Conservation (phyloP, 257 asterid species). For the Solanum chiquidenum region DNA sequence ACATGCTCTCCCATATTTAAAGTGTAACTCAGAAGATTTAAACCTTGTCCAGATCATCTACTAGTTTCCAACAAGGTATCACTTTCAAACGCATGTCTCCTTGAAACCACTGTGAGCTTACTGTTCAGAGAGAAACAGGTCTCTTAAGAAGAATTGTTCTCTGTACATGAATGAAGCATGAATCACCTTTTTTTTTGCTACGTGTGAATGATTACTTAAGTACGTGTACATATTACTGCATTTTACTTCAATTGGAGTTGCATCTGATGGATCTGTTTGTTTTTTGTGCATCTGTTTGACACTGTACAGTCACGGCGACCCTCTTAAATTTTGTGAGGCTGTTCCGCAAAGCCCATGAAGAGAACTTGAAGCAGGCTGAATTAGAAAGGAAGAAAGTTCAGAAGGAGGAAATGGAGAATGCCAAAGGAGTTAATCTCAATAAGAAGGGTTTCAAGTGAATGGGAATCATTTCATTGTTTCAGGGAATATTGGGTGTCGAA, state of each 20-base stretch:
- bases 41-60: neutral
- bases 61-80: neutral
- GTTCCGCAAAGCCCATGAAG: slow-evolving; percentile 91
- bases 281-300: slow-evolving; percentile 3
- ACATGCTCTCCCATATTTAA: neutral
- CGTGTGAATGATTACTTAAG: neutral
- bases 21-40: neutral
- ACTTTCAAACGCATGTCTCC: neutral
- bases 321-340: slow-evolving; percentile 85
- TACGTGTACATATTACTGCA: neutral
- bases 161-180: neutral
- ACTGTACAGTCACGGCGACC: slow-evolving; percentile 70
- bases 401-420: slow-evolving; percentile 74
- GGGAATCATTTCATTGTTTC: slow-evolving; percentile 17
- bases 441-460: slow-evolving; percentile 43
- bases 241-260: neutral
- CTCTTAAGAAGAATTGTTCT: neutral
- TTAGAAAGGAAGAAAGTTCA: slow-evolving; percentile 93
- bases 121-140: neutral
- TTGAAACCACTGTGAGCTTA: neutral
- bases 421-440: slow-evolving; percentile 41
- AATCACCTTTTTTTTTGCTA: neutral
- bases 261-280: neutral
- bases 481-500: neutral
- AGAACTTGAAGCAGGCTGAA: slow-evolving; percentile 88